These are phyloP conservation scores for Ogataea naganishii DNA, from an alignment of 805 yeast species.

Conservation along the genomic window DNA sequence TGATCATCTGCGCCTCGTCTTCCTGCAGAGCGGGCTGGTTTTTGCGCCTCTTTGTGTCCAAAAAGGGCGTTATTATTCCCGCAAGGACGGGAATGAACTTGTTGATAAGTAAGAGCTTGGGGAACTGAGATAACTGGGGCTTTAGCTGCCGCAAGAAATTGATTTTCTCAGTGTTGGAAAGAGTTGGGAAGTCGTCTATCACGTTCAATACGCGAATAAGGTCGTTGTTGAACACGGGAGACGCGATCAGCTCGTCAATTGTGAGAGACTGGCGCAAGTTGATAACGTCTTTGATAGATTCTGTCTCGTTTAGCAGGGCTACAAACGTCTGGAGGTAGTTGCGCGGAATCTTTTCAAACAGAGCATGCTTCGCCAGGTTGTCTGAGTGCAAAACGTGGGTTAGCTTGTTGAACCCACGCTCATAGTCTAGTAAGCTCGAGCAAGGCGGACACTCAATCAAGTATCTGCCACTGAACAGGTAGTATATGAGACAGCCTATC, in stretches of 20 bases:
- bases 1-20: conserved; percentile 30
- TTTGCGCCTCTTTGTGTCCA: conserved; percentile 20
- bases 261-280: conserved; percentile 24
- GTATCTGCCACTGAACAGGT: conserved; percentile 46
- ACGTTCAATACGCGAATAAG: conserved; percentile 72
- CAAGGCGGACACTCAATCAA: conserved; percentile 32
- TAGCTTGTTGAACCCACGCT: conserved; percentile 38
- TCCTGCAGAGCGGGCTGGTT: conserved; percentile 10
- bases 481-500: conserved; percentile 67
- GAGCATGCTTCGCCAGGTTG: conserved; percentile 36
- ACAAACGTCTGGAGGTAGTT: conserved; percentile 42
- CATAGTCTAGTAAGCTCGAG: conserved; percentile 44
- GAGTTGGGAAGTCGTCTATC: conserved; percentile 76
- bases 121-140: conserved; percentile 46
- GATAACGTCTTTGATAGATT: conserved; percentile 21
- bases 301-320: conserved; percentile 41
- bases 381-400: conserved; percentile 22
- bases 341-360: conserved; percentile 53
- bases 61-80: conserved; percentile 34
- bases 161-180: conserved; percentile 55
- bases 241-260: conserved; percentile 60
- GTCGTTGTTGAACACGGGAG: conserved; percentile 75
- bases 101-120: conserved; percentile 46
- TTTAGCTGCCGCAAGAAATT: conserved; percentile 61
- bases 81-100: conserved; percentile 69